Evolutionary conservation across 1,284 basidiomycete genomes (phyloP).

Genomic region (Garcileccinum viscosum): DNA sequence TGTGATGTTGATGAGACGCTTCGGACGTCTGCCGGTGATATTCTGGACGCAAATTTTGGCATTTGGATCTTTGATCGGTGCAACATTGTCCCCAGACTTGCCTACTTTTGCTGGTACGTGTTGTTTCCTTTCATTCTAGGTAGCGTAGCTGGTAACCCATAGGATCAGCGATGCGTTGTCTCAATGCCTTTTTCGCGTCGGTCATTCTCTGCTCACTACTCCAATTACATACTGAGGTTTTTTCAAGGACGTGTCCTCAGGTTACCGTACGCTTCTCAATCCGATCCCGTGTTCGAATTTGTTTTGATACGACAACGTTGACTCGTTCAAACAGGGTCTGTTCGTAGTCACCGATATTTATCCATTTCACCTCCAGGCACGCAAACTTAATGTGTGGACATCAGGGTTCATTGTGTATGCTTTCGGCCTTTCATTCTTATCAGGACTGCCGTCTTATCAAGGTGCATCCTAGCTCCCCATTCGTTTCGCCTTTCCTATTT

Average conservation of each 20-base stretch:
- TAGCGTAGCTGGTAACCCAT: constrained; percentile 1
- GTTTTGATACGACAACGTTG: neutral
- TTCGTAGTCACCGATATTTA: constrained; percentile 75
- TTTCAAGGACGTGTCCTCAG: constrained; percentile 65
- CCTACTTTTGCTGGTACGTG: constrained; percentile 50
- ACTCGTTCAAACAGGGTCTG: constrained; percentile 52
- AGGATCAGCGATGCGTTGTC: constrained; percentile 66
- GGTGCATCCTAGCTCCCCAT: constrained; percentile 47
- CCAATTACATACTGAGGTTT: constrained; percentile 14
- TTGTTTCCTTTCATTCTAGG: neutral
- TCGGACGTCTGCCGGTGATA: constrained; percentile 61
- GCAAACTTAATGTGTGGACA: constrained; percentile 78
- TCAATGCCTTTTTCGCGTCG: constrained; percentile 74
- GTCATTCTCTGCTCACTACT: constrained; percentile 18
- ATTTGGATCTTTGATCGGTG: constrained; percentile 54
- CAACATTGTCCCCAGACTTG: constrained; percentile 59
- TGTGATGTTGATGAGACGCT: constrained; percentile 60
- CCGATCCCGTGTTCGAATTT: neutral
- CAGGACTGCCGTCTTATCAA: neutral
- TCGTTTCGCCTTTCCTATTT: constrained; percentile 72
- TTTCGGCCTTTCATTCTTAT: constrained; percentile 21
- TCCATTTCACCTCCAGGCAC: constrained; percentile 77
- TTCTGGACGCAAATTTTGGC: constrained; percentile 64
- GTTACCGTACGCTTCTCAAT: constrained; percentile 56
- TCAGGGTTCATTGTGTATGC: constrained; percentile 70